phyloP scores from a whole-genome alignment of 257 asterid species.

The Cinchona pubescens region DNA sequence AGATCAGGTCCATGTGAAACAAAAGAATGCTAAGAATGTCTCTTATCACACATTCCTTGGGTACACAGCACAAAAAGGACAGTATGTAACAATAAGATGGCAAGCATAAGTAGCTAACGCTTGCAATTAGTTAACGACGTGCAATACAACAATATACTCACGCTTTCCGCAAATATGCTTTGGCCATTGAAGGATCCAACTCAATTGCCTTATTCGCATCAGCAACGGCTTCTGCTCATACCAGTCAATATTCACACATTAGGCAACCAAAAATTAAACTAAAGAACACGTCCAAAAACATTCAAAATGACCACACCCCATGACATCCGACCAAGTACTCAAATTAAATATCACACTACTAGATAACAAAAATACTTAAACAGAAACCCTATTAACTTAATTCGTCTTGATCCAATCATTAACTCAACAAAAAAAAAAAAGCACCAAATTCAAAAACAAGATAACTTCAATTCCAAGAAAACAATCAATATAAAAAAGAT shows the following conservation, averaged over 20 bases:
- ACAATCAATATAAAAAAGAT: no score
- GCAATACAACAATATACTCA: slow-evolving; percentile 33
- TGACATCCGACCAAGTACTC: neutral
- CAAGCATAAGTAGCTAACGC: neutral
- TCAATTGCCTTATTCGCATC: slow-evolving; percentile 85
- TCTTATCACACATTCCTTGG: no score
- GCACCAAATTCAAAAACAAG: no score
- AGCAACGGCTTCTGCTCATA: slow-evolving; percentile 73
- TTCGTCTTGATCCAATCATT: neutral
- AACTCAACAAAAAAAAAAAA: no score
- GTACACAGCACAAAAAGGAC: neutral
- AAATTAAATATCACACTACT: neutral
- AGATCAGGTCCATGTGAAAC: neutral
- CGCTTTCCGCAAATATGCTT: slow-evolving; percentile 93
- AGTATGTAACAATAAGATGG: neutral
- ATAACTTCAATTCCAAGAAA: neutral
- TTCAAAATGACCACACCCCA: neutral
- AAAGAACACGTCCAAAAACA: neutral
- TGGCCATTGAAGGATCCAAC: slow-evolving; percentile 64
- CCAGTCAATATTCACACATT: neutral
- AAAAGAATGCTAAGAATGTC: neutral
- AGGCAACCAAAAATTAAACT: neutral
- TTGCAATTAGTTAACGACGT: neutral
- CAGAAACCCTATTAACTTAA: neutral
- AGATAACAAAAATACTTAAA: neutral